phyloP scores from a whole-genome alignment of 345 rosid species.

The Geranium rotundifolium region DNA sequence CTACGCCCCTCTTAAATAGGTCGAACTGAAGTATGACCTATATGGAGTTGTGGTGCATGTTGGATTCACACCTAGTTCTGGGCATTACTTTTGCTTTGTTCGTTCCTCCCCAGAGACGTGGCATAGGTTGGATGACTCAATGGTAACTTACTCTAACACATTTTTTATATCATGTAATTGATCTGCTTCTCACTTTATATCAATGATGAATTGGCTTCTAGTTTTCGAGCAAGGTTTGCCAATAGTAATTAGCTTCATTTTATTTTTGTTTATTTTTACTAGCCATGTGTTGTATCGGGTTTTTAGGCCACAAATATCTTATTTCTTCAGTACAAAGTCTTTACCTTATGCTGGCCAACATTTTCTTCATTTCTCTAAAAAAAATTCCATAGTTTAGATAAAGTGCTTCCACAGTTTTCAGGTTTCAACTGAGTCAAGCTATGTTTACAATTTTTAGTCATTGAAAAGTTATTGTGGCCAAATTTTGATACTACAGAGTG shows the following conservation, averaged over 20 bases:
- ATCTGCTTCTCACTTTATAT: too few species aligned
- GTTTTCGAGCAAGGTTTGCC: too few species aligned
- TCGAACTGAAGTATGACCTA: constrained; percentile 42
- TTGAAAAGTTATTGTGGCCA: background rate
- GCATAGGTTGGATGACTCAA: constrained; percentile 57
- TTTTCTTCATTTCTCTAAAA: background rate
- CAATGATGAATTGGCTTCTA: too few species aligned
- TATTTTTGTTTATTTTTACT: too few species aligned
- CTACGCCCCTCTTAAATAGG: constrained; percentile 19
- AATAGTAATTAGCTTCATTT: too few species aligned
- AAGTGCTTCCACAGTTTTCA: background rate
- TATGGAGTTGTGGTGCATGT: constrained; percentile 73
- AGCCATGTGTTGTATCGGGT: too few species aligned
- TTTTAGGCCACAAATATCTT: too few species aligned
- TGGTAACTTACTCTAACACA: constrained; percentile 24
- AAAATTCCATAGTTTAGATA: too few species aligned
- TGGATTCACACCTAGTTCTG: constrained; percentile 44
- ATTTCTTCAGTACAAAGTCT: too few species aligned
- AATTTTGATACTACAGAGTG: background rate
- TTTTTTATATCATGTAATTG: too few species aligned
- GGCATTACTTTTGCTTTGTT: constrained; percentile 63
- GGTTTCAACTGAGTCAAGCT: background rate
- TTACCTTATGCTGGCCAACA: background rate
- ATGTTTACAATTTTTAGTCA: too few species aligned
- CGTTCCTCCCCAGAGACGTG: constrained; percentile 59